phyloP scores from a whole-genome alignment of 441 rosid species.

The Brassica balearica region DNA sequence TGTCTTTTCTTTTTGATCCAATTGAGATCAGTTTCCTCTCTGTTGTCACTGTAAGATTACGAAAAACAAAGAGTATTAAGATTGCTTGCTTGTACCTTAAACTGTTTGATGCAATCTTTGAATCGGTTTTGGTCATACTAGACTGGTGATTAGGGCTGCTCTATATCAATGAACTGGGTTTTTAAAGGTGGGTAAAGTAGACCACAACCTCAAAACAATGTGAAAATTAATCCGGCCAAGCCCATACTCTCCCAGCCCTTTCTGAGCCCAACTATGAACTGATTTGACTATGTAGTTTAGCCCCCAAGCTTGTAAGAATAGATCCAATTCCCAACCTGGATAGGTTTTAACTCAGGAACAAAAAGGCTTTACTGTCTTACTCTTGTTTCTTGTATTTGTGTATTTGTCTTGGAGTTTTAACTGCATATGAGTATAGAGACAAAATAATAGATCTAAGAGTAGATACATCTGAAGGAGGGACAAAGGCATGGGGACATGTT shows the following conservation, averaged over 20 bases:
- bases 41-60: no score
- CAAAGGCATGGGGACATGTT: conserved; percentile 44
- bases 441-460: conserved; percentile 39
- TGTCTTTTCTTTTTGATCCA: conserved; percentile 23
- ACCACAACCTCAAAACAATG: no score
- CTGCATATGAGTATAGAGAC: conserved; percentile 21
- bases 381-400: conserved; percentile 1
- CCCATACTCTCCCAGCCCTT: no score
- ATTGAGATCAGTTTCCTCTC: conserved; percentile 2
- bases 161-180: no score
- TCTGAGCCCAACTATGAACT: no score
- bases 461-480: conserved; percentile 38
- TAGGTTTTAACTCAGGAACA: background rate
- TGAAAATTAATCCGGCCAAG: no score
- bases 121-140: no score
- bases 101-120: conserved; percentile 34
- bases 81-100: background rate
- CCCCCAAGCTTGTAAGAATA: background rate
- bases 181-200: no score
- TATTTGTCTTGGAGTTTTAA: conserved; percentile 14
- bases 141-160: conserved; percentile 28
- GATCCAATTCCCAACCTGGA: background rate
- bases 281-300: no score
- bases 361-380: background rate
- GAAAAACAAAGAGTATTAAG: no score